Evolutionary conservation across 805 yeast species (phyloP), one percentile per base, ranked within the genome.

Genomic region (Helenozyma rhizophorensis): DNA sequence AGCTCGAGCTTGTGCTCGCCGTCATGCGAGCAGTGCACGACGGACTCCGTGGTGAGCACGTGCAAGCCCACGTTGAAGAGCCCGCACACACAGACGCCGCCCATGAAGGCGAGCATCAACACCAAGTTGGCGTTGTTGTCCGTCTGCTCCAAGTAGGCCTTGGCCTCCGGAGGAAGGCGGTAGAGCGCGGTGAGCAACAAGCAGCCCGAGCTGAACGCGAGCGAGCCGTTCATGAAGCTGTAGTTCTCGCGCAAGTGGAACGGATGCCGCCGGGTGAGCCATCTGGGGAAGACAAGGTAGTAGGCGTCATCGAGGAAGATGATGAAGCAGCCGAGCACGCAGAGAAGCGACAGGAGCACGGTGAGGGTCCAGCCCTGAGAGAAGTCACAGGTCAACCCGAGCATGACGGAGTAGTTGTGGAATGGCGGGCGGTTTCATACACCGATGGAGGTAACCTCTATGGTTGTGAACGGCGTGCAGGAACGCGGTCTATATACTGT

Each of bases 11-110:
- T 54, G 24, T 32, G 35, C 19, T 50, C 57, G 9, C 60, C 70
- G 9, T 65, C 76, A 48, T 88, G 96, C 11, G 77, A 82, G 58
- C 96, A 88, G 52, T 88, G 96, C 0, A 89, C 83, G 21, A 89
- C 74, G 21, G 89, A 79, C 53, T 85, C 85, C 31, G 90, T 76
- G 0, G 97, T 85, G 32, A 79, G 56, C 22, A 76, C 55, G 56
- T 89, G 96, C 4, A 93, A 76, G 1, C 81, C 23, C 17, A 65
- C 53, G 54, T 88, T 89, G 34, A 90, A 60, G 2, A 58, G 39
- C 1, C 76, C 54, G 50, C 95, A 85, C 2, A 76, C 41, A 1
- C 62, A 27, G 2, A 83, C 72, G 2, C 98, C 97, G 1, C 60
- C 48, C 3, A 76, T 64, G 43, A 72, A 71, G 8, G 74, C 64